Conservation (phyloP, 805 yeast species). For the Candida odintsovae region DNA sequence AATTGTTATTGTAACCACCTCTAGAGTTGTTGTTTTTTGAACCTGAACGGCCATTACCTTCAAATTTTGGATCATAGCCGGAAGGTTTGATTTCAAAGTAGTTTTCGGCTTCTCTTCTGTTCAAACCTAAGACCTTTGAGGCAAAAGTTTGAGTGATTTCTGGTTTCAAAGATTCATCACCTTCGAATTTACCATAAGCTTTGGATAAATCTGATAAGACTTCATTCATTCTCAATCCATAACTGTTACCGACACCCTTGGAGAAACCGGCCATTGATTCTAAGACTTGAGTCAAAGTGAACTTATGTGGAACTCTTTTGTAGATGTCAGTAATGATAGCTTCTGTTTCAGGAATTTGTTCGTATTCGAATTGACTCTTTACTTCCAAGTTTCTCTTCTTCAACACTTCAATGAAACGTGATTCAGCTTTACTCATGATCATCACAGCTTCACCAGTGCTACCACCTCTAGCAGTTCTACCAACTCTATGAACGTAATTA, state of each 20-base stretch:
- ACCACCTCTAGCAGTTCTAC: constrained; percentile 95
- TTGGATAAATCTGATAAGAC: constrained; percentile 28
- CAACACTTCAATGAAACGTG: constrained; percentile 47
- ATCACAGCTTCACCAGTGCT: constrained; percentile 64
- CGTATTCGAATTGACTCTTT: constrained; percentile 35
- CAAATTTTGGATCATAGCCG: not conserved
- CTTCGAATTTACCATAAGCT: constrained; percentile 23
- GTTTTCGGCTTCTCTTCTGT: constrained; percentile 14
- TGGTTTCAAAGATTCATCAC: constrained; percentile 15
- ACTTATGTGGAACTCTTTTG: constrained; percentile 20
- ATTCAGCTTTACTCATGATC: constrained; percentile 52
- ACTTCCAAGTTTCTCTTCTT: constrained; percentile 51
- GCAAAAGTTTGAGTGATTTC: constrained; percentile 18
- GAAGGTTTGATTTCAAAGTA: constrained; percentile 13
- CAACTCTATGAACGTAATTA: constrained; percentile 89
- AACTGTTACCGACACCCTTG: constrained; percentile 28
- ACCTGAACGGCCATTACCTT: not conserved
- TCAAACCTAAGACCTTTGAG: constrained; percentile 17
- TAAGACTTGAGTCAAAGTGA: constrained; percentile 25
- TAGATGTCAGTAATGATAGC: constrained; percentile 24
- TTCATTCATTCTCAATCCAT: constrained; percentile 27
- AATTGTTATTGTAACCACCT: constrained; percentile 1
- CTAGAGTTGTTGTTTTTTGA: constrained; percentile 1
- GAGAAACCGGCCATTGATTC: constrained; percentile 32
- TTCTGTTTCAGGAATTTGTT: constrained; percentile 30